Conservation (phyloP, 2,329 filamentous ascomycete species). For the Calonectria ilicicola region DNA sequence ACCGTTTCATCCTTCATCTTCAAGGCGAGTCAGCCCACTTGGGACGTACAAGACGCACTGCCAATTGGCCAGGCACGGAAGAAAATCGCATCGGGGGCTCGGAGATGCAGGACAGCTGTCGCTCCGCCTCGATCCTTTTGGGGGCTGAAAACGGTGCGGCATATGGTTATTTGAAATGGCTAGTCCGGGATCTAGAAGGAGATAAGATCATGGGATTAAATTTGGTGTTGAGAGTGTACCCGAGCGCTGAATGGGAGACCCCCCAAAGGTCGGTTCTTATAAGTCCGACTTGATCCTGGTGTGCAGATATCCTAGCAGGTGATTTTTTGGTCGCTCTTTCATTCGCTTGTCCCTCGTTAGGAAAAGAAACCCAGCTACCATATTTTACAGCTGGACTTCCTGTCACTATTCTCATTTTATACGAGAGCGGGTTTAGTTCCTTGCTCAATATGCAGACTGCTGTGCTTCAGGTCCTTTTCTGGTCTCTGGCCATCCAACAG, state of each 20-base stretch:
- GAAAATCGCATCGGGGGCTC: neutral
- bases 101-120: neutral
- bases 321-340: neutral
- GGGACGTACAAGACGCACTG: neutral
- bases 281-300: constrained; percentile 6
- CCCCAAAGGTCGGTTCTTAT: neutral
- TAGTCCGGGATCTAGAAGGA: neutral
- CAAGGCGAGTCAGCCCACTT: neutral
- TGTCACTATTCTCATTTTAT: neutral
- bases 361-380: neutral
- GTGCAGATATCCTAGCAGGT: neutral
- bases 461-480: neutral
- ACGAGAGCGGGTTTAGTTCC: neutral
- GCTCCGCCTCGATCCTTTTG: neutral
- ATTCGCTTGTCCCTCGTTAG: neutral
- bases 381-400: neutral
- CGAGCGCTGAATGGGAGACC: neutral
- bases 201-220: neutral
- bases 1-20: neutral
- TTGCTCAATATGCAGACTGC: constrained; percentile 15
- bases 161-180: neutral
- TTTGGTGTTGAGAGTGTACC: neutral
- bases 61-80: neutral
- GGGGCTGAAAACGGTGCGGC: neutral
- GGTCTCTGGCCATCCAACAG: constrained; percentile 1